These are phyloP conservation scores for Fraxinus floribunda DNA, from an alignment of 305 asterid species.

Conservation along the genomic window DNA sequence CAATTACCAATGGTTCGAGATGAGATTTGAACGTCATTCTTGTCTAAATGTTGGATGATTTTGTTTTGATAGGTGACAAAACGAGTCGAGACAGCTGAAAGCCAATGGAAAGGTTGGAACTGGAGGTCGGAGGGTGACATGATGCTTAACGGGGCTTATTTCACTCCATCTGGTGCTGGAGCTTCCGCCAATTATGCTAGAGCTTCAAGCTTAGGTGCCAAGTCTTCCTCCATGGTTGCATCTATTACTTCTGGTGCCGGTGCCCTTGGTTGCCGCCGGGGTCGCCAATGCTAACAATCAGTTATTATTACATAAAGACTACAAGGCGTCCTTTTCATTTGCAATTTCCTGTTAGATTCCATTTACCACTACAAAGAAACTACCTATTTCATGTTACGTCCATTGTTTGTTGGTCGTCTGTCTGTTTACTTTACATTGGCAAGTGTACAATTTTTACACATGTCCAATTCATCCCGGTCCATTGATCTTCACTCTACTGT, in stretches of 20 bases:
- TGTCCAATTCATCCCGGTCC: conserved; percentile 36
- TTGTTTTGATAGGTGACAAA: conserved; percentile 62
- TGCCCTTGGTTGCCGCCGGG: conserved; percentile 72
- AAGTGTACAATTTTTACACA: conserved; percentile 70
- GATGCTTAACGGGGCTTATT: conserved; percentile 92
- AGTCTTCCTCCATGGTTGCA: conserved; percentile 79
- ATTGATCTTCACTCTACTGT: conserved; percentile 13
- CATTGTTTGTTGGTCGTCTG: conserved; percentile 33
- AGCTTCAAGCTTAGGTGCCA: conserved; percentile 95
- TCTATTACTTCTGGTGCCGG: conserved; percentile 80
- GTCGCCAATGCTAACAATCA: conserved; percentile 58
- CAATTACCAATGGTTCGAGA: not conserved
- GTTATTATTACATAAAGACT: conserved; percentile 24
- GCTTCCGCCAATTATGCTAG: conserved; percentile 89
- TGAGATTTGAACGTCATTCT: not conserved
- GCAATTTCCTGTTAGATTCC: not conserved
- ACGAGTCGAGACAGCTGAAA: conserved; percentile 67
- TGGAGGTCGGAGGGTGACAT: conserved; percentile 93
- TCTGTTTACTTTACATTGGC: conserved; percentile 35
- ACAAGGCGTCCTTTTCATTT: not conserved
- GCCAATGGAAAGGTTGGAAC: conserved; percentile 83
- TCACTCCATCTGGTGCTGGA: conserved; percentile 90
- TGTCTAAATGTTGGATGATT: not conserved
- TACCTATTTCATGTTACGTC: conserved; percentile 24
- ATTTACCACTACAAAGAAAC: conserved; percentile 20